Evolutionary conservation across 2,329 filamentous ascomycete genomes (phyloP).

Genomic region (Fusarium sacchari): DNA sequence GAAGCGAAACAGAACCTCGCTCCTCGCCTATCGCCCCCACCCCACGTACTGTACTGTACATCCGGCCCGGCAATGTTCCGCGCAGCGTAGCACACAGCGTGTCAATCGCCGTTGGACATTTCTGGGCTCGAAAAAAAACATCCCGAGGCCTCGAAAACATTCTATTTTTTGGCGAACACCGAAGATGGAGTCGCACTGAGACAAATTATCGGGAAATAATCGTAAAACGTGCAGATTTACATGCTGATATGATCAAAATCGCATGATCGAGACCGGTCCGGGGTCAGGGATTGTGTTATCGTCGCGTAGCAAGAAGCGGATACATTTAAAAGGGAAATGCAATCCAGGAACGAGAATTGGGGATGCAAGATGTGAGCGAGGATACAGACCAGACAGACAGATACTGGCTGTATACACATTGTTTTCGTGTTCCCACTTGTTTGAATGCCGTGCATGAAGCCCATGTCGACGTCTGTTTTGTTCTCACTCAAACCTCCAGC

Average conservation of each 20-base stretch:
- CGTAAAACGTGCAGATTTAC: neutral
- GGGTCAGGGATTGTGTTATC: neutral
- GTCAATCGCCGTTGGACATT: neutral
- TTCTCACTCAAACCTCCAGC: neutral
- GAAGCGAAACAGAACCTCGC: slow-evolving; percentile 13
- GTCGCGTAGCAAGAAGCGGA: neutral
- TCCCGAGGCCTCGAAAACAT: slow-evolving; percentile 15
- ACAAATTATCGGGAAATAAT: neutral
- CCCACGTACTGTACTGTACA: neutral
- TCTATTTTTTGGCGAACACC: slow-evolving; percentile 17
- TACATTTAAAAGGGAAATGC: neutral
- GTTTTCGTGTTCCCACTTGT: neutral
- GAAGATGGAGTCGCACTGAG: slow-evolving; percentile 6
- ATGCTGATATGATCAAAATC: slow-evolving; percentile 1
- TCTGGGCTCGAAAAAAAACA: neutral
- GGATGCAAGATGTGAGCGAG: slow-evolving; percentile 1
- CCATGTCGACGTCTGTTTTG: slow-evolving; percentile 17
- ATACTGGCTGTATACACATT: neutral
- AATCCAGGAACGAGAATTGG: neutral
- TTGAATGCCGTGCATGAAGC: slow-evolving; percentile 25
- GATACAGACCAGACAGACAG: neutral
- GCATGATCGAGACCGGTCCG: slow-evolving; percentile 1
- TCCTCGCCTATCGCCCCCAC: slow-evolving; percentile 28
- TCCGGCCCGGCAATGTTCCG: slow-evolving; percentile 13
- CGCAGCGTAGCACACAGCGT: neutral